phyloP scores from a whole-genome alignment of 2,329 filamentous ascomycete genomes.

The Stylonectria norvegica region DNA sequence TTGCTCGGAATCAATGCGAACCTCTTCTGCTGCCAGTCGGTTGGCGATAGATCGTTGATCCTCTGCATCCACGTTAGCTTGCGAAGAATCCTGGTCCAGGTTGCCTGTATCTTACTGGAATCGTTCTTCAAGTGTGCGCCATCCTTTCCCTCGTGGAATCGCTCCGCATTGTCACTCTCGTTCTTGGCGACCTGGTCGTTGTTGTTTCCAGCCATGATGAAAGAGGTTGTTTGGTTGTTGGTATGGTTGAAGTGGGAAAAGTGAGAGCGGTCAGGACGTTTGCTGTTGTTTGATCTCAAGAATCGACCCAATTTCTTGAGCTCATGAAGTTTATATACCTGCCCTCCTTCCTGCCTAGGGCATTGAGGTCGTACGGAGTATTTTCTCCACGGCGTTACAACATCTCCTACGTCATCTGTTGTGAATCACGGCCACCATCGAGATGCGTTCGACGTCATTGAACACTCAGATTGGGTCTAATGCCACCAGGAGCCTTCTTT shows the following conservation, averaged over 20 bases:
- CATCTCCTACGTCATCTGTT: conserved; percentile 30
- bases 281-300: too few species aligned
- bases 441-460: conserved; percentile 23
- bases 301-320: too few species aligned
- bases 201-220: conserved; percentile 45
- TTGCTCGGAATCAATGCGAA: conserved; percentile 28
- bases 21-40: conserved; percentile 62
- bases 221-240: background rate
- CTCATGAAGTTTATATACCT: too few species aligned
- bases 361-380: conserved; percentile 6
- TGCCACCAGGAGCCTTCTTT: background rate
- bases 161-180: conserved; percentile 47
- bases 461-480: background rate
- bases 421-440: conserved; percentile 7
- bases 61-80: too few species aligned
- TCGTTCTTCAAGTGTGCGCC: conserved; percentile 67
- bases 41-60: conserved; percentile 70
- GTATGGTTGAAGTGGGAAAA: too few species aligned
- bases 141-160: conserved; percentile 69
- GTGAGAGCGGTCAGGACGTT: too few species aligned
- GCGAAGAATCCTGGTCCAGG: too few species aligned
- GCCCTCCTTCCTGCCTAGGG: too few species aligned
- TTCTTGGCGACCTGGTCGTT: conserved; percentile 56
- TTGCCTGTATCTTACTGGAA: conserved; percentile 56
- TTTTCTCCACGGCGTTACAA: conserved; percentile 25